Percentiles rank a stretch among this genome's conserved stretches.
phyloP scores from a whole-genome alignment of 805 yeast genomes.

The Starmerella stigmatis region DNA sequence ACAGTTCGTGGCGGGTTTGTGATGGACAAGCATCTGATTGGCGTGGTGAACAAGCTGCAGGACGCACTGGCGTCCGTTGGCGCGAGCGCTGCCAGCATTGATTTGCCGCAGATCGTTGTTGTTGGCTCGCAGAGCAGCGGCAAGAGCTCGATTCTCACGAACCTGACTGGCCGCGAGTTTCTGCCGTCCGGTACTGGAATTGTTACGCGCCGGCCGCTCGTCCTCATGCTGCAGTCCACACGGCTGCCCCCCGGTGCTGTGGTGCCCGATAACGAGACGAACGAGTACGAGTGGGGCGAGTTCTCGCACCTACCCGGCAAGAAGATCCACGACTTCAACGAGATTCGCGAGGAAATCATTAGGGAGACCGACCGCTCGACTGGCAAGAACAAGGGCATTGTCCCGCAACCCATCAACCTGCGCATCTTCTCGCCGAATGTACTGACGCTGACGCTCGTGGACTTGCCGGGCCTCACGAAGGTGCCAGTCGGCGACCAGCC shows the following conservation, averaged over 20 bases:
- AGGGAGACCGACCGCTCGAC: conserved; percentile 79
- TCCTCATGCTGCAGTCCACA: conserved; percentile 64
- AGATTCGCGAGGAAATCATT: conserved; percentile 81
- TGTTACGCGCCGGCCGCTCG: conserved; percentile 81
- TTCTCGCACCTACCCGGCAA: conserved; percentile 85
- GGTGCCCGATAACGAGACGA: conserved; percentile 32
- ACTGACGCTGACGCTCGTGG: conserved; percentile 86
- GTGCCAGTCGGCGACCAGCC: conserved; percentile 99
- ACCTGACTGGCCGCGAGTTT: conserved; percentile 84
- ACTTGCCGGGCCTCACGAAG: conserved; percentile 93
- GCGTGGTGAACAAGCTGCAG: conserved; percentile 71
- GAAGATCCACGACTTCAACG: conserved; percentile 76
- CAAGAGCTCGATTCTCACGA: conserved; percentile 79
- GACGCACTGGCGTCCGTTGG: conserved; percentile 93
- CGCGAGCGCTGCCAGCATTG: conserved; percentile 67
- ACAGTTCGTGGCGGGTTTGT: not conserved
- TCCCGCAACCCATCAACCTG: conserved; percentile 84
- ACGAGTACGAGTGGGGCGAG: conserved; percentile 83
- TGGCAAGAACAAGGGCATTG: conserved; percentile 67
- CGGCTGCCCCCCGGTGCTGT: conserved; percentile 20
- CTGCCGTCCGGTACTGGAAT: conserved; percentile 85
- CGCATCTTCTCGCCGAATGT: conserved; percentile 93
- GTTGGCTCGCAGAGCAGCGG: conserved; percentile 90
- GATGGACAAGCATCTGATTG: conserved; percentile 71
- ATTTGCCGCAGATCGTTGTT: conserved; percentile 78